Percentiles rank a stretch among this genome's conserved stretches.
Evolutionary conservation across 352 stramenopile species (phyloP).

Genomic region (Pythium utonaiense): DNA sequence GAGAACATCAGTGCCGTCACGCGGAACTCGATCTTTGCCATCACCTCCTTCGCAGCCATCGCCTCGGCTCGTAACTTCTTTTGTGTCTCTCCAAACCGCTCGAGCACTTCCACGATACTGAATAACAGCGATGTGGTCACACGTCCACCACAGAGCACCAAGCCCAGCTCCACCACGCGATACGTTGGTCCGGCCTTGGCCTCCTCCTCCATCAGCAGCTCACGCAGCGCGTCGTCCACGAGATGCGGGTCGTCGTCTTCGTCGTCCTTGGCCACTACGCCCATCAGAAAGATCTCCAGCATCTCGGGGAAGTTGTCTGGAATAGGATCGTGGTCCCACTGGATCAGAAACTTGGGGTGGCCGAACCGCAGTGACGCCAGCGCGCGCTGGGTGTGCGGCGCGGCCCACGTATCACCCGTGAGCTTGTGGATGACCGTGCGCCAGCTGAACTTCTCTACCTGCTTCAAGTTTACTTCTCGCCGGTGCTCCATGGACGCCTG

Average conservation of each 20-base stretch:
- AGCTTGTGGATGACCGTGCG: conserved; percentile 9
- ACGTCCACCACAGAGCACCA: conserved; percentile 14
- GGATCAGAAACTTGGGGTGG: conserved; percentile 20
- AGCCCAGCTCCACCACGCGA: conserved; percentile 17
- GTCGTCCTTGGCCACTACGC: background rate
- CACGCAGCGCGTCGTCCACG: background rate
- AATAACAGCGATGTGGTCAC: conserved; percentile 18
- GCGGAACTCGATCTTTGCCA: conserved; percentile 15
- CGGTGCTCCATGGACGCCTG: conserved; percentile 7
- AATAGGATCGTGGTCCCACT: conserved; percentile 21
- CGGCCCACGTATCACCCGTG: conserved; percentile 11
- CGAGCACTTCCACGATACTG: conserved; percentile 21
- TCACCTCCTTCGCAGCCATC: background rate
- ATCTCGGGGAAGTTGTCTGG: conserved; percentile 14
- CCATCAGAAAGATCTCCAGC: conserved; percentile 15
- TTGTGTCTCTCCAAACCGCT: conserved; percentile 16
- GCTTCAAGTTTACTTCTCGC: background rate
- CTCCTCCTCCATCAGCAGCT: background rate
- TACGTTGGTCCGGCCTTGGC: background rate
- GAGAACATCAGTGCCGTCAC: conserved; percentile 18
- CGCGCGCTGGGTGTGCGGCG: conserved; percentile 5
- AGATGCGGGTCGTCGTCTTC: background rate
- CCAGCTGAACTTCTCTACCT: conserved; percentile 1
- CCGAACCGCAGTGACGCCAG: conserved; percentile 14
- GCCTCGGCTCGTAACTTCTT: background rate